Evolutionary conservation across 768 basidiomycete species (phyloP).

Genomic region (Tylopilus intermedius): DNA sequence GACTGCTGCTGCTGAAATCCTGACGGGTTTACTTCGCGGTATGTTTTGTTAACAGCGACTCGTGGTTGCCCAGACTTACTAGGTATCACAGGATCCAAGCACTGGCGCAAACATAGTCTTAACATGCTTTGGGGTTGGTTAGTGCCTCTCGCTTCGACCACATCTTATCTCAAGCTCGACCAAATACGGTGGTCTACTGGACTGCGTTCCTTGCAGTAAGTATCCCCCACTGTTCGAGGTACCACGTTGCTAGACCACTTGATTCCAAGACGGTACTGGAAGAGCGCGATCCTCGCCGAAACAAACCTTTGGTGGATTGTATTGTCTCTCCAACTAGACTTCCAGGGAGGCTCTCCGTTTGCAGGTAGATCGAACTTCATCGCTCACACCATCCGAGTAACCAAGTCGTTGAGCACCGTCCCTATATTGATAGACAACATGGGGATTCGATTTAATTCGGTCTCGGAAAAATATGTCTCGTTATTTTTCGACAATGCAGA

Average conservation of each 20-base stretch:
- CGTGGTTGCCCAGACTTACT: slow-evolving; percentile 3
- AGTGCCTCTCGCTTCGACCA: slow-evolving; percentile 46
- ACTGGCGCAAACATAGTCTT: slow-evolving; percentile 61
- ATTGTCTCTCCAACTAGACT: slow-evolving; percentile 76
- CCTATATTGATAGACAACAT: slow-evolving; percentile 62
- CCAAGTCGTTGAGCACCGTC: slow-evolving; percentile 65
- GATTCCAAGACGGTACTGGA: slow-evolving; percentile 45
- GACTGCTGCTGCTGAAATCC: slow-evolving; percentile 69
- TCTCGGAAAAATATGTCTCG: slow-evolving; percentile 64
- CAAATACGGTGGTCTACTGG: slow-evolving; percentile 79
- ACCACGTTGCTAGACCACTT: slow-evolving; percentile 4
- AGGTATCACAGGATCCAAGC: slow-evolving; percentile 60
- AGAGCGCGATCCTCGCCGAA: slow-evolving; percentile 77
- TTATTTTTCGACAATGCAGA: slow-evolving; percentile 71
- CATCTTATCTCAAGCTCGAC: slow-evolving; percentile 73
- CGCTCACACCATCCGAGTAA: slow-evolving; percentile 46
- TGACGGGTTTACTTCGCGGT: slow-evolving; percentile 76
- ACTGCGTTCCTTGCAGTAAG: slow-evolving; percentile 50
- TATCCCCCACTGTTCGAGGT: background rate
- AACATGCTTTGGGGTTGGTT: slow-evolving; percentile 73
- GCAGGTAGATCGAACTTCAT: slow-evolving; percentile 47
- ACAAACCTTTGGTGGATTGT: slow-evolving; percentile 69
- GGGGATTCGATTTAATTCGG: slow-evolving; percentile 60
- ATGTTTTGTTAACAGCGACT: slow-evolving; percentile 8
- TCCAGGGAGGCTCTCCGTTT: slow-evolving; percentile 82